Evolutionary conservation across 2,329 filamentous ascomycete genomes (phyloP).

Genomic region (Penicillium digitatum): DNA sequence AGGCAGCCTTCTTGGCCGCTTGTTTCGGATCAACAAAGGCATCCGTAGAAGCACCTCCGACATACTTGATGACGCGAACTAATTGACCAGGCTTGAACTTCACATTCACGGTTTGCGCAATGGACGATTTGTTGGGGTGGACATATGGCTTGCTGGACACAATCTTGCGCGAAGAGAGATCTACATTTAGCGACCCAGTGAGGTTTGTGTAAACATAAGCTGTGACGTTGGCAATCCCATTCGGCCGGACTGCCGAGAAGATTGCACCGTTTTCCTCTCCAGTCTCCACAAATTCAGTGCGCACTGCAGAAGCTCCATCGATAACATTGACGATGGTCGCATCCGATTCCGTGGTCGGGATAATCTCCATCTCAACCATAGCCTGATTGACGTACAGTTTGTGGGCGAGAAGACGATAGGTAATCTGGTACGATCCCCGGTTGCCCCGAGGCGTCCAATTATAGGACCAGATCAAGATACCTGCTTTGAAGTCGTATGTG

Average conservation of each 20-base stretch:
- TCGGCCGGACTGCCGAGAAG: slow-evolving; percentile 62
- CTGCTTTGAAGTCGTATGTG: slow-evolving; percentile 60
- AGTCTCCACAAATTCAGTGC: slow-evolving; percentile 57
- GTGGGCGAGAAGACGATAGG: slow-evolving; percentile 64
- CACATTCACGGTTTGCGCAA: slow-evolving; percentile 59
- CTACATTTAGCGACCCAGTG: slow-evolving; percentile 38
- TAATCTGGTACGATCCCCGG: slow-evolving; percentile 53
- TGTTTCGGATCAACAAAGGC: slow-evolving; percentile 58
- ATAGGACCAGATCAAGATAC: slow-evolving; percentile 61
- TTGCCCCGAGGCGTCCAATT: slow-evolving; percentile 57
- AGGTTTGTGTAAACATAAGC: slow-evolving; percentile 55
- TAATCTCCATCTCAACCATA: slow-evolving; percentile 58
- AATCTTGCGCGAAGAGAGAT: slow-evolving; percentile 42
- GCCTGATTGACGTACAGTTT: slow-evolving; percentile 61
- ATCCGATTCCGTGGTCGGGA: slow-evolving; percentile 50
- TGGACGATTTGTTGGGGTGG: slow-evolving; percentile 58
- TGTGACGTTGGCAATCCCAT: slow-evolving; percentile 59
- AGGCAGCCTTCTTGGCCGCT: slow-evolving; percentile 55
- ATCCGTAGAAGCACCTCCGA: slow-evolving; percentile 66
- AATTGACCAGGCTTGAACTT: slow-evolving; percentile 51
- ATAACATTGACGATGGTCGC: slow-evolving; percentile 63
- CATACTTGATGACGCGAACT: slow-evolving; percentile 60
- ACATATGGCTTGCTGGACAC: slow-evolving; percentile 49
- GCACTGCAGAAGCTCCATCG: slow-evolving; percentile 64
- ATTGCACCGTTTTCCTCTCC: slow-evolving; percentile 55